Conservation (phyloP, 441 rosid species). For the Eutrema salsugineum region DNA sequence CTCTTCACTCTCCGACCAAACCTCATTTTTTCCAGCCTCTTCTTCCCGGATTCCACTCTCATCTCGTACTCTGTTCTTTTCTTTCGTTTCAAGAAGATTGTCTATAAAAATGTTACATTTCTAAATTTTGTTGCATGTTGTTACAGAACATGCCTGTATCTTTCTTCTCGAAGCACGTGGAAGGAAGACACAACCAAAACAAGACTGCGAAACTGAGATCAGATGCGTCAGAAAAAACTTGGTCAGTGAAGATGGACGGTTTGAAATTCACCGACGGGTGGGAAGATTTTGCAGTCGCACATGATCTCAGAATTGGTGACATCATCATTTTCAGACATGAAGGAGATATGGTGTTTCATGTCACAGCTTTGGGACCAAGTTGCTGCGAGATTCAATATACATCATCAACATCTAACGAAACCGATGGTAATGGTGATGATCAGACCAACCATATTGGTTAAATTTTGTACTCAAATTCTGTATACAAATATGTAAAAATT, state of each 20-base stretch:
- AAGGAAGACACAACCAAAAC: conserved; percentile 14
- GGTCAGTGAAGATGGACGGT: conserved; percentile 29
- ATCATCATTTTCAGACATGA: conserved; percentile 19
- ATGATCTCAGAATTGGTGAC: conserved; percentile 26
- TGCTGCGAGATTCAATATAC: conserved; percentile 13
- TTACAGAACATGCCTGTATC: conserved; percentile 22
- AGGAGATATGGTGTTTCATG: conserved; percentile 23
- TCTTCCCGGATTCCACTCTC: conserved; percentile 12
- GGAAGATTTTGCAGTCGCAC: conserved; percentile 21
- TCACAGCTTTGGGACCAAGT: conserved; percentile 22
- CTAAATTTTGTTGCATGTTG: not conserved
- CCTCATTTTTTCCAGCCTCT: conserved; percentile 30
- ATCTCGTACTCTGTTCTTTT: conserved; percentile 15
- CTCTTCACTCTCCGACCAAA: not conserved
- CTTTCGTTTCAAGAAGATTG: not conserved
- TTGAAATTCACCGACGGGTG: conserved; percentile 12
- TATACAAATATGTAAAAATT: not conserved
- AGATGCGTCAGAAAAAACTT: not conserved
- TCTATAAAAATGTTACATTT: not conserved
- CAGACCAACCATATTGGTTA: conserved; percentile 14
- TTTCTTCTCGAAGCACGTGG: conserved; percentile 8
- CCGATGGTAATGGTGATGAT: not conserved
- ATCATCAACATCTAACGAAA: conserved; percentile 7
- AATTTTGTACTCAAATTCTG: not conserved
- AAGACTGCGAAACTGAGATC: conserved; percentile 15